Conservation (phyloP, 768 basidiomycete genomes). For the Rhodotorula graminis region DNA sequence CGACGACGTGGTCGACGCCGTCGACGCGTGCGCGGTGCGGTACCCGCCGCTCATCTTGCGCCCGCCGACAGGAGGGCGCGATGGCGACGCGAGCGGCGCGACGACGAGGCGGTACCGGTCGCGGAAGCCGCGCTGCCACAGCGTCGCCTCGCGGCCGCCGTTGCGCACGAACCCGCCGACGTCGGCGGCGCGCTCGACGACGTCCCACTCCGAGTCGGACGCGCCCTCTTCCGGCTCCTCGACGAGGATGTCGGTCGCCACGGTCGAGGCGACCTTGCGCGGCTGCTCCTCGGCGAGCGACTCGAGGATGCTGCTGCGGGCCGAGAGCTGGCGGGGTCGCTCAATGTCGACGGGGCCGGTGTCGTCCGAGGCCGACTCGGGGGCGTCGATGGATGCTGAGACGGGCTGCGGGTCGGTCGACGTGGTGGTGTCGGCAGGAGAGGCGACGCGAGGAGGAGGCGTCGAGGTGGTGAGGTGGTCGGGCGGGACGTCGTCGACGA, state of each 20-base stretch:
- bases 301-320: conserved; percentile 14
- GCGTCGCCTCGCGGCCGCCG: conserved; percentile 60
- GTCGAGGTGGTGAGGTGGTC: not conserved
- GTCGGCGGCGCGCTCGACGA: conserved; percentile 55
- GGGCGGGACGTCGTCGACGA: not conserved
- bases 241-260: conserved; percentile 3
- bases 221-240: conserved; percentile 58
- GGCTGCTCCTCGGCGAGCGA: conserved; percentile 4
- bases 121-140: conserved; percentile 86
- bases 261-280: not conserved
- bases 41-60: not conserved
- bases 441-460: not conserved
- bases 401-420: not conserved
- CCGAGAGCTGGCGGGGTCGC: conserved; percentile 48
- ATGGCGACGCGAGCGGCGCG: conserved; percentile 10
- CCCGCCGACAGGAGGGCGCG: not conserved
- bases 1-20: conserved; percentile 8
- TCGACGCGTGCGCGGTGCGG: conserved; percentile 1
- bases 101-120: conserved; percentile 67
- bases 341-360: not conserved
- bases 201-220: conserved; percentile 74
- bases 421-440: too few species aligned
- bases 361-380: not conserved
- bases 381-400: not conserved
- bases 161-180: conserved; percentile 79